phyloP scores from a whole-genome alignment of 805 yeast species.

The Kregervanrija pseudodelftensis region DNA sequence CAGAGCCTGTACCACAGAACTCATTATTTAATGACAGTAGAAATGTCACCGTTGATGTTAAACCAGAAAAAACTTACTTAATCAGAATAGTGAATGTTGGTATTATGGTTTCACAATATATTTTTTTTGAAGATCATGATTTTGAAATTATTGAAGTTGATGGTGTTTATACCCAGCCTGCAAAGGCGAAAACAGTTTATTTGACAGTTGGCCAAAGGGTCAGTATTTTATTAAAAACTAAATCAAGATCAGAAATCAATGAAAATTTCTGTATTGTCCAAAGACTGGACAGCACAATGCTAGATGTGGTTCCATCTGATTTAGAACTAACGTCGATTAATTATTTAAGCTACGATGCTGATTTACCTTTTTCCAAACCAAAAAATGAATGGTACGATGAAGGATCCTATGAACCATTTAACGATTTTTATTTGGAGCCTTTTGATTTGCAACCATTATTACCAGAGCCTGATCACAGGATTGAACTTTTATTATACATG shows the following conservation, averaged over 20 bases:
- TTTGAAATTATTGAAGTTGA: constrained; percentile 68
- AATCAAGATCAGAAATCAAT: constrained; percentile 25
- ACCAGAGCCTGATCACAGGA: constrained; percentile 55
- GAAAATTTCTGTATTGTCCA: constrained; percentile 58
- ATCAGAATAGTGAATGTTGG: constrained; percentile 62
- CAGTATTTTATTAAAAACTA: constrained; percentile 58
- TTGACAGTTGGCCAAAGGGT: constrained; percentile 79
- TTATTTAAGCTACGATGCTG: constrained; percentile 43
- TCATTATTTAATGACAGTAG: constrained; percentile 58
- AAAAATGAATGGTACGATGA: constrained; percentile 15
- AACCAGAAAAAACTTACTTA: constrained; percentile 55
- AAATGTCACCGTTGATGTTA: constrained; percentile 47
- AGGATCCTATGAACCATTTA: constrained; percentile 28
- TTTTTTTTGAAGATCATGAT: constrained; percentile 64
- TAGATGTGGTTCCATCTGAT: constrained; percentile 59
- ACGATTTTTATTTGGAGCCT: constrained; percentile 43
- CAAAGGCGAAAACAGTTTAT: constrained; percentile 47
- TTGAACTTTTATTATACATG: constrained; percentile 56
- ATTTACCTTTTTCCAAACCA: constrained; percentile 18
- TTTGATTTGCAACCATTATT: constrained; percentile 32
- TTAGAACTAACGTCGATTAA: constrained; percentile 49
- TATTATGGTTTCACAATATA: constrained; percentile 65
- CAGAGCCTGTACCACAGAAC: constrained; percentile 73
- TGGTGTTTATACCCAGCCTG: constrained; percentile 60
- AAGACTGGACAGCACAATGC: constrained; percentile 56